A percentile compares a stretch with the other conserved stretches of the same genome.
Conservation (phyloP, 805 yeast species). For the Metschnikowia kofuensis region DNA sequence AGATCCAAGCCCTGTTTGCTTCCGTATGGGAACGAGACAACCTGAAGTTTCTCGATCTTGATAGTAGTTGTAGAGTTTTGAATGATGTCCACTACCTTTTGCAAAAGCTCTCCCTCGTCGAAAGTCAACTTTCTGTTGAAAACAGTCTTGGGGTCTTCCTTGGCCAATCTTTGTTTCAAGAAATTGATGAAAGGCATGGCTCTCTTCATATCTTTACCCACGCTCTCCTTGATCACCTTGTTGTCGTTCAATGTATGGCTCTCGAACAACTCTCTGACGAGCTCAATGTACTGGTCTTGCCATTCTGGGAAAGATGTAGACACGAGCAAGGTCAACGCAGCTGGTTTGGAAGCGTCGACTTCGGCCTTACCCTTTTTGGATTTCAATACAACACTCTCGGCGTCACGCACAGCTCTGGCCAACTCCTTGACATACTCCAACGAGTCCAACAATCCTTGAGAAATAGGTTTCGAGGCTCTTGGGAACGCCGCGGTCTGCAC, state of each 20-base stretch:
- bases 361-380: slow-evolving; percentile 80
- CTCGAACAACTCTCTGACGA: slow-evolving; percentile 76
- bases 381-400: slow-evolving; percentile 82
- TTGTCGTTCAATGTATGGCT: slow-evolving; percentile 61
- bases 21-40: slow-evolving; percentile 64
- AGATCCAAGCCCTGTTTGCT: slow-evolving; percentile 60
- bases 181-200: slow-evolving; percentile 96
- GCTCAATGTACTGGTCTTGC: slow-evolving; percentile 57
- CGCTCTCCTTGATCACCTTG: slow-evolving; percentile 58
- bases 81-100: slow-evolving; percentile 52
- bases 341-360: slow-evolving; percentile 71
- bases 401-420: slow-evolving; percentile 84
- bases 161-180: slow-evolving; percentile 74
- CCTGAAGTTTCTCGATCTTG: slow-evolving; percentile 52
- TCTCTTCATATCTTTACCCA: slow-evolving; percentile 90
- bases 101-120: slow-evolving; percentile 68
- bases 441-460: slow-evolving; percentile 59
- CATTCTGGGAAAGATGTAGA: slow-evolving; percentile 77
- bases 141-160: slow-evolving; percentile 70
- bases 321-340: slow-evolving; percentile 67
- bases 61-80: slow-evolving; percentile 61
- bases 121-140: slow-evolving; percentile 88
- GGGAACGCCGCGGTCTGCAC: slow-evolving; percentile 83
- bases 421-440: slow-evolving; percentile 76
- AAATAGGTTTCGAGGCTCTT: slow-evolving; percentile 62